Evolutionary conservation across 2,329 filamentous ascomycete genomes (phyloP).

Genomic region (Leptosphaerulina australis): DNA sequence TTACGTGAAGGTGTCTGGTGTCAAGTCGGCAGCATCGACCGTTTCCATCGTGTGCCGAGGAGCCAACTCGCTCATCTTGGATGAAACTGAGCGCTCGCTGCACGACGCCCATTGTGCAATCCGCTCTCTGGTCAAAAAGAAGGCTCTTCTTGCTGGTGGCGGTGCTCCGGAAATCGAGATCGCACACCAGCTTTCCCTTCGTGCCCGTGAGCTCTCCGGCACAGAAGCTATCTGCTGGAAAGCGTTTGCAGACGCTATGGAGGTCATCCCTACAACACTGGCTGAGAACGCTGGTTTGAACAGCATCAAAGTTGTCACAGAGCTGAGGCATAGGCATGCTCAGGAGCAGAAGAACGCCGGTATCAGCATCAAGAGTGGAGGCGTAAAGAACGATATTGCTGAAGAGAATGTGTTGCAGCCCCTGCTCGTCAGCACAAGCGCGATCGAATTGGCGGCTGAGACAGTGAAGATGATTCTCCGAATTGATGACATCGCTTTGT

Average conservation of each 20-base stretch:
- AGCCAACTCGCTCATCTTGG: conserved; percentile 90
- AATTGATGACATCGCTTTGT: conserved; percentile 69
- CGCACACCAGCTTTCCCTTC: conserved; percentile 81
- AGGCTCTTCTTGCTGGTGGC: conserved; percentile 95
- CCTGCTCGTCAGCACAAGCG: conserved; percentile 93
- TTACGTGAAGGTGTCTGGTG: conserved; percentile 93
- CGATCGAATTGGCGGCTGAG: conserved; percentile 95
- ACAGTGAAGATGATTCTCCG: conserved; percentile 93
- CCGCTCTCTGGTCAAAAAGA: conserved; percentile 98
- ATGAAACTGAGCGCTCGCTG: conserved; percentile 94
- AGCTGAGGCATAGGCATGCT: conserved; percentile 90
- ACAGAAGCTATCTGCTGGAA: conserved; percentile 99
- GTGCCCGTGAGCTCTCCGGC: conserved; percentile 80
- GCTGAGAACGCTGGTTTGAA: conserved; percentile 98
- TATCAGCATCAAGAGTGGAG: conserved; percentile 96
- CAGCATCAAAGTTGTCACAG: conserved; percentile 98
- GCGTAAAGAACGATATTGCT: conserved; percentile 94
- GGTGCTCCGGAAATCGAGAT: conserved; percentile 97
- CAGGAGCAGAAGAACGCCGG: conserved; percentile 95
- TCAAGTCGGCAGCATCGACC: conserved; percentile 81
- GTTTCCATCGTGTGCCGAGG: conserved; percentile 94
- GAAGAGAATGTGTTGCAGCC: conserved; percentile 98
- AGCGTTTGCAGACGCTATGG: conserved; percentile 95
- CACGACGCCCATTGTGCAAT: conserved; percentile 98
- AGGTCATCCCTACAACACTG: conserved; percentile 94